A percentile compares a stretch with the other conserved stretches of the same genome.
Conservation (phyloP, 148 eudicot species). For the Chenopodium album region DNA sequence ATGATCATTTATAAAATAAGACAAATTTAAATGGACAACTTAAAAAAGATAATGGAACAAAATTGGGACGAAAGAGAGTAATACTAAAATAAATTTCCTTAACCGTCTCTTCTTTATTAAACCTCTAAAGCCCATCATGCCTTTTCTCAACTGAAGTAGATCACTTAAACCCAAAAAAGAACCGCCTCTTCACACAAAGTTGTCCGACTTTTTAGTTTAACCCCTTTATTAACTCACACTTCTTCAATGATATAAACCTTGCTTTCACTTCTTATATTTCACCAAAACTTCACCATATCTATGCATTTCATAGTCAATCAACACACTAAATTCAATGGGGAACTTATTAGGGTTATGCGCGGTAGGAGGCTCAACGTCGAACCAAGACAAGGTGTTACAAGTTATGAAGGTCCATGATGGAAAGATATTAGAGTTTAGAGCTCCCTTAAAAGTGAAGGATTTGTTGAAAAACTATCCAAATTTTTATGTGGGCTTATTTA, state of each 20-base stretch:
- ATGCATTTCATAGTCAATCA: neutral
- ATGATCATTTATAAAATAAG: too few species aligned
- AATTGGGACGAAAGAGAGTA: too few species aligned
- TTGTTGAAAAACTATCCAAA: slow-evolving; percentile 33
- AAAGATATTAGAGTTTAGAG: slow-evolving; percentile 29
- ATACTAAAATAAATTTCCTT: neutral
- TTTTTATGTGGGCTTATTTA: slow-evolving; percentile 32
- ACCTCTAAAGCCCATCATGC: slow-evolving; percentile 14
- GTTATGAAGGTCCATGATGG: slow-evolving; percentile 32
- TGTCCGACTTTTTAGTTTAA: slow-evolving; percentile 35
- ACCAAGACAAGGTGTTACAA: slow-evolving; percentile 14
- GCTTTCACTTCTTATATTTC: slow-evolving; percentile 13
- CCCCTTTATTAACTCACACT: slow-evolving; percentile 21
- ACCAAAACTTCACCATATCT: slow-evolving; percentile 18
- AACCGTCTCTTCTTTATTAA: slow-evolving; percentile 2
- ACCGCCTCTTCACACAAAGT: slow-evolving; percentile 30
- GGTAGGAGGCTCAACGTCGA: neutral
- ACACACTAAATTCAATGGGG: slow-evolving; percentile 28
- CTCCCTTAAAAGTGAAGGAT: slow-evolving; percentile 28
- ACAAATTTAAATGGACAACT: too few species aligned
- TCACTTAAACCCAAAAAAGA: slow-evolving; percentile 15
- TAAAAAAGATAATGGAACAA: too few species aligned
- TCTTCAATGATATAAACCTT: slow-evolving; percentile 13
- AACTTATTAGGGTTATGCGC: slow-evolving; percentile 25
- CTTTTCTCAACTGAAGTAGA: slow-evolving; percentile 22